Conservation (phyloP, 2,329 filamentous ascomycete species). For the Sporothrix sp. region DNA sequence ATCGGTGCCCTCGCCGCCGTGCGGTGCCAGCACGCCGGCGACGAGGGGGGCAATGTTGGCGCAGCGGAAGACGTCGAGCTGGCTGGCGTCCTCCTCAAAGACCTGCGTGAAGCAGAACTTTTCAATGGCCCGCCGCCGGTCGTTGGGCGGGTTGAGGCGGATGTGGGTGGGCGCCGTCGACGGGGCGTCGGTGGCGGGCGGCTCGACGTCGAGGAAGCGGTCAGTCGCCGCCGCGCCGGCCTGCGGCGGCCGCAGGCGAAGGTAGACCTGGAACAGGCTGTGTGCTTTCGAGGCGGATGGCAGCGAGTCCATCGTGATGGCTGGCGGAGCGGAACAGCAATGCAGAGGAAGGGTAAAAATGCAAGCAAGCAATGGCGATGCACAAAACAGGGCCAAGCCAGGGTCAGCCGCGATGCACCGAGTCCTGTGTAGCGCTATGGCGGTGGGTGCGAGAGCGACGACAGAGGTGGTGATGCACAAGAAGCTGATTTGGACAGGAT, state of each 20-base stretch:
- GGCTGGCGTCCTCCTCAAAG: slow-evolving; percentile 76
- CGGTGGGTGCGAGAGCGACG: too few relatives aligned
- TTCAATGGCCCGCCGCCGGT: slow-evolving; percentile 80
- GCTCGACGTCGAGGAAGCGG: slow-evolving; percentile 71
- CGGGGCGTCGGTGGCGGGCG: slow-evolving; percentile 28
- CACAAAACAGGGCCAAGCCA: too few relatives aligned
- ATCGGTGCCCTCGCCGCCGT: slow-evolving; percentile 72
- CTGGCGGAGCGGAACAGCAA: too few relatives aligned
- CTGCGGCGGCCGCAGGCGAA: slow-evolving; percentile 67
- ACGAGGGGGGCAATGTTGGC: slow-evolving; percentile 66
- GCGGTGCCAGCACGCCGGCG: slow-evolving; percentile 66
- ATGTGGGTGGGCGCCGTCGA: slow-evolving; percentile 53
- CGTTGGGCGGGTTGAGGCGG: slow-evolving; percentile 69
- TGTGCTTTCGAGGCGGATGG: slow-evolving; percentile 23
- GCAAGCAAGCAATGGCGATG: background rate
- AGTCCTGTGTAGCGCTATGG: too few relatives aligned
- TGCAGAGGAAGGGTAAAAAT: too few relatives aligned
- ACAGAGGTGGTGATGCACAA: too few relatives aligned
- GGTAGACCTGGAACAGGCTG: slow-evolving; percentile 80
- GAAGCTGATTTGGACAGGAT: slow-evolving; percentile 1
- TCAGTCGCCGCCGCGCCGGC: slow-evolving; percentile 39
- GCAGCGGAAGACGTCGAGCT: slow-evolving; percentile 78
- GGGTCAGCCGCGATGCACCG: too few relatives aligned
- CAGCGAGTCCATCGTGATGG: slow-evolving; percentile 30
- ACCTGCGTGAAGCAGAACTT: slow-evolving; percentile 91